phyloP scores from a whole-genome alignment of 495 filamentous ascomycete species.

The Glonium stellatum region DNA sequence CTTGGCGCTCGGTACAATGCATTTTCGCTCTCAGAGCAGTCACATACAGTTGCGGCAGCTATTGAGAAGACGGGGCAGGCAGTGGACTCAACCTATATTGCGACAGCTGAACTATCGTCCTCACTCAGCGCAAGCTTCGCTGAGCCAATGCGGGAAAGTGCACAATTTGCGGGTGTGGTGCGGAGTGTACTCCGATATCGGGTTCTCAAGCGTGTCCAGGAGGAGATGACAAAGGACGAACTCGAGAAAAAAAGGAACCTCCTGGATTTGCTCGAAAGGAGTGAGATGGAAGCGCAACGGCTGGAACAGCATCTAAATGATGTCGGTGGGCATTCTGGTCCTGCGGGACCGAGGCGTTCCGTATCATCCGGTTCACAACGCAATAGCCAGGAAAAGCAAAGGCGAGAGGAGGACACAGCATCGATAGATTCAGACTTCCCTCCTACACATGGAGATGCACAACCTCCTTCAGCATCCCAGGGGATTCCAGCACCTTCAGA shows the following conservation, averaged over 20 bases:
- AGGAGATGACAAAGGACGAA: constrained; percentile 94
- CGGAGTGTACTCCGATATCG: constrained; percentile 79
- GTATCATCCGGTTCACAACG: constrained; percentile 49
- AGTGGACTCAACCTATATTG: constrained; percentile 91
- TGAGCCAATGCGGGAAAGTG: constrained; percentile 93
- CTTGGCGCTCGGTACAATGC: constrained; percentile 90
- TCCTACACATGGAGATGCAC: constrained; percentile 69
- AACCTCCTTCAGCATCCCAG: constrained; percentile 53
- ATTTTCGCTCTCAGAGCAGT: constrained; percentile 91
- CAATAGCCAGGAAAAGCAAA: constrained; percentile 35
- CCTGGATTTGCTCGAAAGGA: constrained; percentile 76
- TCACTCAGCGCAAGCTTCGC: constrained; percentile 83
- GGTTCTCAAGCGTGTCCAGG: constrained; percentile 85
- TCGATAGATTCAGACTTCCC: constrained; percentile 94
- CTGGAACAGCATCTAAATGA: constrained; percentile 83
- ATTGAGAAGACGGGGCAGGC: constrained; percentile 94
- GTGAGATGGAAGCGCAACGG: constrained; percentile 82
- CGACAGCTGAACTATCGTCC: constrained; percentile 81
- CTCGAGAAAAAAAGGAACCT: constrained; percentile 70
- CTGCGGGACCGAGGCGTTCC: constrained; percentile 51
- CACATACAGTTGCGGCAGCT: constrained; percentile 77
- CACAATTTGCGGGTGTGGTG: constrained; percentile 93
- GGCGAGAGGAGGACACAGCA: constrained; percentile 58
- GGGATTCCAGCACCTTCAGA: constrained; percentile 32
- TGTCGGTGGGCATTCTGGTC: constrained; percentile 41